phyloP scores from a whole-genome alignment of 768 basidiomycete species.

The Tulasnella sp. region DNA sequence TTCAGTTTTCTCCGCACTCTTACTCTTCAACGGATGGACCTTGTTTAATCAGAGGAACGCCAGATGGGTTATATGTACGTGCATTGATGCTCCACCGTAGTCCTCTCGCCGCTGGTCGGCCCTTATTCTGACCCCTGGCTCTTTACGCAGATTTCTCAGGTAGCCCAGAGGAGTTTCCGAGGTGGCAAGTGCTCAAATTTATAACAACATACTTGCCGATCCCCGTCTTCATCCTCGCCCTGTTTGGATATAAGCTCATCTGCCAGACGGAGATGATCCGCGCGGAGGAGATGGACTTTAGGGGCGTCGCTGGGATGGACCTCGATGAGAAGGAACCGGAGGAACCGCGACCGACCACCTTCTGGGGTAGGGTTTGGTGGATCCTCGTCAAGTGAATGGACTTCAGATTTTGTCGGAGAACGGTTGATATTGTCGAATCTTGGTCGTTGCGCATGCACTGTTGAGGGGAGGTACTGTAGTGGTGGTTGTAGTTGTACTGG shows the following conservation, averaged over 20 bases:
- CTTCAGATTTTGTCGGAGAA: too few species aligned
- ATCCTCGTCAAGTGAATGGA: not conserved
- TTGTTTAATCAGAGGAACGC: conserved; percentile 16
- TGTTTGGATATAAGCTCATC: conserved; percentile 38
- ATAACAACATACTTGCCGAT: conserved; percentile 30
- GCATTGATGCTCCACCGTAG: not conserved
- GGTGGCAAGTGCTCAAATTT: conserved; percentile 12
- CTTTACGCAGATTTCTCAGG: not conserved
- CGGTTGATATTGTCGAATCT: not conserved
- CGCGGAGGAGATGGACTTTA: conserved; percentile 31
- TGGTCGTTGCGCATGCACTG: too few species aligned
- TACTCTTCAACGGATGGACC: conserved; percentile 38
- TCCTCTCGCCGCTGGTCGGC: not conserved
- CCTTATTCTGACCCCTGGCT: not conserved
- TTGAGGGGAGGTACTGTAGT: too few species aligned
- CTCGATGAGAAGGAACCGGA: not conserved
- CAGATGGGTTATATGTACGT: not conserved
- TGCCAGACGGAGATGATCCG: conserved; percentile 27
- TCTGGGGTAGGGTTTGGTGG: conserved; percentile 24
- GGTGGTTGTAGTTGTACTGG: too few species aligned
- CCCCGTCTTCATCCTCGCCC: conserved; percentile 36
- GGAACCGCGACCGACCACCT: not conserved
- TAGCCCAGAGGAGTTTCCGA: not conserved
- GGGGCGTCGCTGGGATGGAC: not conserved
- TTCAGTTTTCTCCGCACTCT: conserved; percentile 32